Evolutionary conservation across 2,329 filamentous ascomycete genomes (phyloP).

Genomic region (Neobulgaria alba): DNA sequence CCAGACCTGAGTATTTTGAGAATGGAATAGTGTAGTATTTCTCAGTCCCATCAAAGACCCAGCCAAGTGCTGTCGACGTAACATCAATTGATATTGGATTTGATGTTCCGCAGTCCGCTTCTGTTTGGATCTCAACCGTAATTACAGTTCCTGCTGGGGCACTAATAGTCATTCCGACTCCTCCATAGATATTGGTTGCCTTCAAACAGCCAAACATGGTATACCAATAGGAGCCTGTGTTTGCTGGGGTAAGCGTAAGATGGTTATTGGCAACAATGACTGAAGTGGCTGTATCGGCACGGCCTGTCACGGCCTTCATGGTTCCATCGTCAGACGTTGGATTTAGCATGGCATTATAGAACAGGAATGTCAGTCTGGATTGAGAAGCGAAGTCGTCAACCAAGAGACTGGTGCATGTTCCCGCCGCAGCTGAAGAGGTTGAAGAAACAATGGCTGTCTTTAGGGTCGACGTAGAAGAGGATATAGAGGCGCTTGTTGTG

Average conservation of each 20-base stretch:
- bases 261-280: constrained; percentile 43
- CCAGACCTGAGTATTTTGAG: constrained; percentile 40
- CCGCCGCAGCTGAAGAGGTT: constrained; percentile 7
- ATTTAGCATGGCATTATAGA: constrained; percentile 49
- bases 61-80: constrained; percentile 41
- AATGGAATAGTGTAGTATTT: constrained; percentile 51
- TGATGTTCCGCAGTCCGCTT: constrained; percentile 31
- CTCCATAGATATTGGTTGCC: constrained; percentile 40
- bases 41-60: constrained; percentile 52
- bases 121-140: constrained; percentile 42
- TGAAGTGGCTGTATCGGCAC: constrained; percentile 31
- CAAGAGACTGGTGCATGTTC: constrained; percentile 35
- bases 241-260: constrained; percentile 42
- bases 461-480: background rate
- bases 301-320: constrained; percentile 31
- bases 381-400: constrained; percentile 55
- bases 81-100: constrained; percentile 23
- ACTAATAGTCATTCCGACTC: constrained; percentile 46
- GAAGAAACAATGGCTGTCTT: background rate
- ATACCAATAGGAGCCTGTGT: constrained; percentile 44
- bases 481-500: background rate
- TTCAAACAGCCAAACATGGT: constrained; percentile 47
- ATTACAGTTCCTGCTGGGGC: constrained; percentile 43
- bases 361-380: constrained; percentile 51
- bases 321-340: constrained; percentile 48